A percentile compares a stretch with the other conserved stretches of the same genome.
Evolutionary conservation across 495 filamentous ascomycete species (phyloP).

Genomic region (Cercophora newfieldiana): DNA sequence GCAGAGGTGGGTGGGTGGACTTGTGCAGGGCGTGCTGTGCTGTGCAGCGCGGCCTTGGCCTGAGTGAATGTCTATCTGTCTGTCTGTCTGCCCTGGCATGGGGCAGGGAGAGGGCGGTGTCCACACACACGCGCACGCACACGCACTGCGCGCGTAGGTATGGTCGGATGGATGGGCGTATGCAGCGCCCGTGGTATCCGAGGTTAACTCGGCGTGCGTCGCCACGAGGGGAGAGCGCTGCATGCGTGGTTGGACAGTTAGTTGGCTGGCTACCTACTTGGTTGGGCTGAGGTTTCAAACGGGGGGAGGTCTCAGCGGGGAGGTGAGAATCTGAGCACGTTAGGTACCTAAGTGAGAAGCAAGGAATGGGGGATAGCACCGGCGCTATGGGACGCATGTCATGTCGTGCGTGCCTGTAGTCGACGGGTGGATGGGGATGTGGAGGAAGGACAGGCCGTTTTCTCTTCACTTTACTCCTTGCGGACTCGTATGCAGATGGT

Average conservation of each 20-base stretch:
- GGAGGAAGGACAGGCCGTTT: neutral
- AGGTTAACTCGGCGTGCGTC: neutral
- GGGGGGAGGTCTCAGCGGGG: too few relatives aligned
- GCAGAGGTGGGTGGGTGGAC: too few relatives aligned
- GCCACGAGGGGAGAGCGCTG: neutral
- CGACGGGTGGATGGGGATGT: neutral
- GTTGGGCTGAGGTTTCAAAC: too few relatives aligned
- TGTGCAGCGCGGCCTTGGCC: slow-evolving; percentile 4
- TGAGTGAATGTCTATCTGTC: neutral
- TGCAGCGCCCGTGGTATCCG: neutral
- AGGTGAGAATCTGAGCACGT: neutral
- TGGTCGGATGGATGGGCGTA: neutral
- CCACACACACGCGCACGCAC: neutral
- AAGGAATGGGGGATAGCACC: neutral
- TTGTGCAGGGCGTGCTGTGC: neutral
- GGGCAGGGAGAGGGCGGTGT: neutral
- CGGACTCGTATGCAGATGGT: neutral
- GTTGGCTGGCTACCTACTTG: neutral
- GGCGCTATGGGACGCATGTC: neutral
- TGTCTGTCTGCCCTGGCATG: neutral
- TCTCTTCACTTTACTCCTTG: neutral
- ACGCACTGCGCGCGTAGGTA: neutral
- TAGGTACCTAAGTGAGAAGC: neutral
- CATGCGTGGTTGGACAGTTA: neutral
- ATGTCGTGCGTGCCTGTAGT: neutral